Base-by-base conservation (phyloP, 2,329 filamentous ascomycete genomes). In the Stylonectria norvegica region DNA sequence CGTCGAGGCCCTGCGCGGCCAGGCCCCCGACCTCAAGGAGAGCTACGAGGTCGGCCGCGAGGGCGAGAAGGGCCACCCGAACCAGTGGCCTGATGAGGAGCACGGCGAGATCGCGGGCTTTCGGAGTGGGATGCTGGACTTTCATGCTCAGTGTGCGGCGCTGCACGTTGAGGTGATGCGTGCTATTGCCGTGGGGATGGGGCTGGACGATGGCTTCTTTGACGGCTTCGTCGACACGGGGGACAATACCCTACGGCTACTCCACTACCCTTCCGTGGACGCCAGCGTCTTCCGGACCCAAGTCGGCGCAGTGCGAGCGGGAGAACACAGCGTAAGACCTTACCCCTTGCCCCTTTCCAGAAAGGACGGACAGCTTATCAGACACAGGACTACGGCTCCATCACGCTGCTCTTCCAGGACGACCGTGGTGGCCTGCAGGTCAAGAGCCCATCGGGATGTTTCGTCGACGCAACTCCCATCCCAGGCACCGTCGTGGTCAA, bases 401-500 rank as follows among this genome's bases (percentile, higher is more conserved):
- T 81, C 57, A 83, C 79, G 0, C 62, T 83, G 30, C 66, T 83
- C 12, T 83, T 83, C 65, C 79, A 83, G 59, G 79, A 83, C 52
- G 56, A 61, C 30, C 62, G 69, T 5, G 77, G 76, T 7, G 77
- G 77, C 0, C 55, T 81, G 36, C 76, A 81, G 59, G 75, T 77
- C 15, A 76, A 80, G 55, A 85, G 81, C 34, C 88, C 89, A 0
- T 83, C 78, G 28, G 87, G 86, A 2, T 79, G 75, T 0, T 95
- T 90, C 56, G 81, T 95, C 27, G 80, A 95, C 57, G 90, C 87
- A 1, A 88, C 79, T 5, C 89, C 90, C 0, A 91, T 95, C 44
- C 72, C 81, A 23, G 83, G 81, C 39, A 89, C 88, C 0, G 84
- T 93, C 28, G 87, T 96, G 9, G 78, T 95, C 49, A 96, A 96